phyloP scores from a whole-genome alignment of 2,329 filamentous ascomycete species.

The Thielaviopsis punctulata region DNA sequence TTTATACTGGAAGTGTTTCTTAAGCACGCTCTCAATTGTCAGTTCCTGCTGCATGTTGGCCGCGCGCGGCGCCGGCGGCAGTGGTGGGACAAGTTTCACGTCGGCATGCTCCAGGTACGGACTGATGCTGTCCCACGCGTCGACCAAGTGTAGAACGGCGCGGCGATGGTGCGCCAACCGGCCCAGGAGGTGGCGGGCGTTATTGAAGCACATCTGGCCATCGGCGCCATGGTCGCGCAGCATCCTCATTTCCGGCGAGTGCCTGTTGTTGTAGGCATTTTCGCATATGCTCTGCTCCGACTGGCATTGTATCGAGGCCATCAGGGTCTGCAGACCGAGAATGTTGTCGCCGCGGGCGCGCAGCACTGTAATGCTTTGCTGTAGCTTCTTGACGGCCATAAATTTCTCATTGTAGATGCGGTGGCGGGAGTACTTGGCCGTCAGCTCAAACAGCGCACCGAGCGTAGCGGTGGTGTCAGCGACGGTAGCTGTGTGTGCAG shows the following conservation, averaged over 20 bases:
- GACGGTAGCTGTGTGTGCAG: no score
- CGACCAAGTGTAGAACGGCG: background rate
- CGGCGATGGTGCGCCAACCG: slow-evolving; percentile 1
- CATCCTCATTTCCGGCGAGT: background rate
- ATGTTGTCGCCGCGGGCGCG: background rate
- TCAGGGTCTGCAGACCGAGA: background rate
- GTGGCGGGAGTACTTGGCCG: background rate
- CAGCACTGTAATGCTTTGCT: background rate
- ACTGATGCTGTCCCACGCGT: background rate
- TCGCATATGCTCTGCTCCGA: background rate
- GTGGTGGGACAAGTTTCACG: background rate
- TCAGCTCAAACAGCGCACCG: background rate
- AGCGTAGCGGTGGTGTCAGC: background rate
- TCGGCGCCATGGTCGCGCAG: background rate
- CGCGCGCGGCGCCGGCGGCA: background rate
- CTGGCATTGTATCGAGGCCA: background rate
- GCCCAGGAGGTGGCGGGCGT: background rate
- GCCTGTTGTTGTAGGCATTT: background rate
- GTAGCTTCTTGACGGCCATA: background rate
- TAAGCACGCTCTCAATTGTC: background rate
- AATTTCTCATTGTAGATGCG: background rate
- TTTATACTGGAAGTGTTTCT: background rate
- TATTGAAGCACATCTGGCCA: background rate
- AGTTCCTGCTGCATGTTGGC: background rate
- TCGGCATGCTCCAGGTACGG: background rate